Base-by-base conservation (phyloP, 345 rosid species). In the Syzygium oleosum region DNA sequence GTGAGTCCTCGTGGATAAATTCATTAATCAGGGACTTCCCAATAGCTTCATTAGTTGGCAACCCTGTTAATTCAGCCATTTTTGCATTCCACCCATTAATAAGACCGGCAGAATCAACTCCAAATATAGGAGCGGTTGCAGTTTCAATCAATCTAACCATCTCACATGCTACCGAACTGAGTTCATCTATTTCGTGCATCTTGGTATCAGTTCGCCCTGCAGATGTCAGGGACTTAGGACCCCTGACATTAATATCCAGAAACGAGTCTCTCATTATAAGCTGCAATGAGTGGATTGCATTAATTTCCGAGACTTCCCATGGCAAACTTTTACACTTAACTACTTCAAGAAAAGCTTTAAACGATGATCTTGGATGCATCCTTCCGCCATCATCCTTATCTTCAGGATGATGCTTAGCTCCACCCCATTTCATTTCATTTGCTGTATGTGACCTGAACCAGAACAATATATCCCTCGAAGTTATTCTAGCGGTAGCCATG, bases 371-470 rank as follows among this genome's bases (percentile, higher is more conserved):
- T 31, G 98, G 99, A 49, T 93, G 94, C 96, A 95, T 96, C 87
- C 91, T 94, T 85, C 92, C 95, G 14, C 89, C 92, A 55, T 93
- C 96, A 85, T 97, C 98, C 89, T 90, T 95, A 89, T 92, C 89
- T 58, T 92, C 90, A 1, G 93, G 96, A 68, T 92, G 95, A 90
- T 95, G 96, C 94, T 95, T 96, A 51, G 98, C 98, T 88, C 97
- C 98, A 77, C 98, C 97, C 99, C 98, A 97, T 91, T 95, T 95
- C 27, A 96, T 88, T 88, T 94, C 94, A 86, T 93, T 93, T 12
- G 95, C 98, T 68, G 95, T 92, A 73, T 95, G 96, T 22, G 98
- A 97, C 91, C 99, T 93, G 90, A 97, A 97, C 99, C 98, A 96
- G 92, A 96, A 93, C 88, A 97, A 91, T 90, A 94, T 96, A 90